A percentile compares a stretch with the other conserved stretches of the same genome.
Evolutionary conservation across 2,329 filamentous ascomycete genomes (phyloP).

Genomic region (Trematosphaeria pertusa): DNA sequence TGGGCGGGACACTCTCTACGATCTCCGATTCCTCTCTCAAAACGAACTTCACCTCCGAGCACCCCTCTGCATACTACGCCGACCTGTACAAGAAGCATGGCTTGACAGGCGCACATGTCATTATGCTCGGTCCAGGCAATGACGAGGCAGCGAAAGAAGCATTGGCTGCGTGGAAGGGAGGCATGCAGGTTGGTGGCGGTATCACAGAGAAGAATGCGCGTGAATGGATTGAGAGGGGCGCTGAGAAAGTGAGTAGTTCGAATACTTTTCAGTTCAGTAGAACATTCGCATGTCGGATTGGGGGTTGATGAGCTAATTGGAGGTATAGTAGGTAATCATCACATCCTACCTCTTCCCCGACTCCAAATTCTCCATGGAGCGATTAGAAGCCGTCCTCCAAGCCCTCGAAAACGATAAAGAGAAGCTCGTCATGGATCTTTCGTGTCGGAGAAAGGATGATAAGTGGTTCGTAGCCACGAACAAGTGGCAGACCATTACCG

Average conservation of each 20-base stretch:
- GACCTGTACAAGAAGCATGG: slow-evolving; percentile 77
- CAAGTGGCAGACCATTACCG: slow-evolving; percentile 97
- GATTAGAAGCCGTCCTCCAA: slow-evolving; percentile 75
- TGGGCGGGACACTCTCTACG: slow-evolving; percentile 80
- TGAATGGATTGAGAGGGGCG: slow-evolving; percentile 86
- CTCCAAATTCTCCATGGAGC: slow-evolving; percentile 78
- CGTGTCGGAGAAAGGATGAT: slow-evolving; percentile 78
- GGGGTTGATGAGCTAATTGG: slow-evolving; percentile 24
- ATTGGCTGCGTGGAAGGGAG: slow-evolving; percentile 76
- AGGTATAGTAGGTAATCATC: slow-evolving; percentile 80
- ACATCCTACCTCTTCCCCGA: slow-evolving; percentile 93
- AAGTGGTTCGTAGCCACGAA: slow-evolving; percentile 98
- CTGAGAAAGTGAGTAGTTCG: slow-evolving; percentile 74
- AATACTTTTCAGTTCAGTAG: no score
- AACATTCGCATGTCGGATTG: no score
- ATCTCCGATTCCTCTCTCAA: slow-evolving; percentile 61
- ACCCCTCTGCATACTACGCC: slow-evolving; percentile 83
- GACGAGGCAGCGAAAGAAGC: slow-evolving; percentile 80
- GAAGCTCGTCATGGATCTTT: slow-evolving; percentile 93
- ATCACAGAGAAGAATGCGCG: slow-evolving; percentile 85
- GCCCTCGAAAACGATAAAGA: slow-evolving; percentile 75
- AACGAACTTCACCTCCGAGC: slow-evolving; percentile 90
- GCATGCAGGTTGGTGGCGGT: slow-evolving; percentile 91
- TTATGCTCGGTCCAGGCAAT: slow-evolving; percentile 94
- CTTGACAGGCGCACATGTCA: slow-evolving; percentile 85